Base-by-base conservation (phyloP, 768 basidiomycete genomes). In the Leucocoprinus sp. region DNA sequence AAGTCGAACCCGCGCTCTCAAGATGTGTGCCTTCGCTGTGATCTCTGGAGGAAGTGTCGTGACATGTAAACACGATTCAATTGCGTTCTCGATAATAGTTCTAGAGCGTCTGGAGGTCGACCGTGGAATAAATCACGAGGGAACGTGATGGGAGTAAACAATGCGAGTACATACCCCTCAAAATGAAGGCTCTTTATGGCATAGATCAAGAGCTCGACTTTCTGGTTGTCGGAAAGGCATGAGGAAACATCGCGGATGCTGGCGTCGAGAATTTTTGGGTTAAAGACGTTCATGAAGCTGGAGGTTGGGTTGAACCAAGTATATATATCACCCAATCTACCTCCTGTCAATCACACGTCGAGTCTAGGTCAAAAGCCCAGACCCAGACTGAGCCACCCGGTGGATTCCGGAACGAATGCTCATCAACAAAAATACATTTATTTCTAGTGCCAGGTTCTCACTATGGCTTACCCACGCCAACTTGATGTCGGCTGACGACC, bases 171-270 rank as follows among this genome's bases (percentile, higher is more conserved):
- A 28, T 58, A 84, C 80, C 80, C 73, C 48, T 89, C 81, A 37
- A 73, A 68, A 42, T 82, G 78, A 49, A 95, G 76, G 55, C 82
- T 83, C 52, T 82, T 80, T 72, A 92, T 79, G n/a, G 88, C 89
- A 52, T 85, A 80, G 39, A 91, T 60, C 43, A 90, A 64, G 28
- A 85, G 70, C 46, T 82, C 81, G 15, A 74, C 80, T 59, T 85
- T 86, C 57, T 84, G 75, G 52, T 73, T 73, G 57, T 81, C 74
- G 4, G 72, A 67, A 26, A 86, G 68, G 48, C 69, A 71, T 5
- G 66, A 64, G 0, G 74, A 68, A 17, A 82, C 77, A 54, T 85
- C 82, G 37, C 79, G 81, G 55, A 84, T 80, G 65, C 80, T 78
- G 15, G 84, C 84, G 54, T 86, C 83, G 29, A 86, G 68, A 50